These are phyloP conservation scores for Rhododendron vialii DNA, from an alignment of 148 eudicot species.

Conservation along the genomic window DNA sequence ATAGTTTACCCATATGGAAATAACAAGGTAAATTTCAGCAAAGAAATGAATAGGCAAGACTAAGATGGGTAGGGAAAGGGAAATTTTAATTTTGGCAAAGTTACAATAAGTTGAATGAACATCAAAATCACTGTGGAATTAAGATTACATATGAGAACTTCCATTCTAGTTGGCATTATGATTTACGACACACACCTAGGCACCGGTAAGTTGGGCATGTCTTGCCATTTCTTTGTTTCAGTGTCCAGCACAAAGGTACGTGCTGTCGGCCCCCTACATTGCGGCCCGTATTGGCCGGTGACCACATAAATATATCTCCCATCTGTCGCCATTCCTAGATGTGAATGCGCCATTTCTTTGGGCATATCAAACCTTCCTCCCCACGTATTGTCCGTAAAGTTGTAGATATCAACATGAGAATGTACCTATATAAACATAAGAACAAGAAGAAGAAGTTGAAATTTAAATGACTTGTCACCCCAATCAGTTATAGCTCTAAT, in stretches of 20 bases:
- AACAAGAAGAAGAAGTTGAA: slow-evolving; percentile 3
- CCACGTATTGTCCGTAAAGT: slow-evolving; percentile 86
- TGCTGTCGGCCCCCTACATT: slow-evolving; percentile 94
- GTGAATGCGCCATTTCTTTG: slow-evolving; percentile 99
- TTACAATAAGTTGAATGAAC: background rate
- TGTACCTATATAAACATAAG: slow-evolving; percentile 54
- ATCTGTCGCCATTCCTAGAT: slow-evolving; percentile 97
- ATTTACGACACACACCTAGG: slow-evolving; percentile 59
- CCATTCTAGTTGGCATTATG: background rate
- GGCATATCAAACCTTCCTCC: slow-evolving; percentile 97
- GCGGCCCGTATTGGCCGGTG: slow-evolving; percentile 98
- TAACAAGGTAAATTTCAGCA: background rate
- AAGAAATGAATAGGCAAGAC: background rate
- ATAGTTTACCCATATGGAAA: background rate
- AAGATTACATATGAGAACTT: background rate
- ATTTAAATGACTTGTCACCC: background rate
- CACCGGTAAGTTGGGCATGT: slow-evolving; percentile 76
- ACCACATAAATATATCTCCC: slow-evolving; percentile 91
- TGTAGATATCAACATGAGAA: slow-evolving; percentile 97
- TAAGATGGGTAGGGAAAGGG: background rate
- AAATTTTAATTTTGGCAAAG: background rate
- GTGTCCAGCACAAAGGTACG: slow-evolving; percentile 83
- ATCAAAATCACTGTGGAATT: background rate
- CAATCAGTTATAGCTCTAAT: background rate
- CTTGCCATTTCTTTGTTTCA: slow-evolving; percentile 71